Evolutionary conservation across 2,329 filamentous ascomycete species (phyloP).

Genomic region (Alternaria brassicicola): DNA sequence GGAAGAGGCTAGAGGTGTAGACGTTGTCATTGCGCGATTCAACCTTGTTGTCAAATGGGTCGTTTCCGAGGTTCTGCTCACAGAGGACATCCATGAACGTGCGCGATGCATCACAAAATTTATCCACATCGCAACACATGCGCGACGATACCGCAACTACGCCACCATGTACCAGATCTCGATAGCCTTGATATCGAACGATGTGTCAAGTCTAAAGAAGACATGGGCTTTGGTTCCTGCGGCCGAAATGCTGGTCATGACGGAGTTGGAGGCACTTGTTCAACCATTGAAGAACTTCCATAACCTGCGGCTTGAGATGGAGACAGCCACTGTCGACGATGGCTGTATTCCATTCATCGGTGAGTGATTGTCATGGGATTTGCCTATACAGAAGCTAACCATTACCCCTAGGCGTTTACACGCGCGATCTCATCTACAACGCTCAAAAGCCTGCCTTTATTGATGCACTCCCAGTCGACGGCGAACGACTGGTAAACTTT

Average conservation of each 20-base stretch:
- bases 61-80: constrained; percentile 78
- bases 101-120: constrained; percentile 79
- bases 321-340: constrained; percentile 66
- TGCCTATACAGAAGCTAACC: constrained; percentile 15
- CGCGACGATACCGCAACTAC: constrained; percentile 78
- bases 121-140: constrained; percentile 80
- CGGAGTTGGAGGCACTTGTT: constrained; percentile 72
- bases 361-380: constrained; percentile 48
- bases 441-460: constrained; percentile 78
- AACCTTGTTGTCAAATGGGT: constrained; percentile 90
- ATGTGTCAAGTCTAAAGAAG: constrained; percentile 68
- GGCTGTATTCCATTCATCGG: constrained; percentile 86
- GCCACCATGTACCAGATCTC: constrained; percentile 83
- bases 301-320: constrained; percentile 79
- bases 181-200: constrained; percentile 75
- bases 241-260: constrained; percentile 68
- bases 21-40: constrained; percentile 84
- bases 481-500: constrained; percentile 78
- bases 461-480: constrained; percentile 62
- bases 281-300: constrained; percentile 80
- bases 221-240: constrained; percentile 75
- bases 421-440: constrained; percentile 82
- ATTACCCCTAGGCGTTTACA: constrained; percentile 67
- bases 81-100: constrained; percentile 72
- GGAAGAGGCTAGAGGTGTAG: constrained; percentile 74